phyloP scores from a whole-genome alignment of 2,329 filamentous ascomycete genomes.

The Akanthomyces muscarius region DNA sequence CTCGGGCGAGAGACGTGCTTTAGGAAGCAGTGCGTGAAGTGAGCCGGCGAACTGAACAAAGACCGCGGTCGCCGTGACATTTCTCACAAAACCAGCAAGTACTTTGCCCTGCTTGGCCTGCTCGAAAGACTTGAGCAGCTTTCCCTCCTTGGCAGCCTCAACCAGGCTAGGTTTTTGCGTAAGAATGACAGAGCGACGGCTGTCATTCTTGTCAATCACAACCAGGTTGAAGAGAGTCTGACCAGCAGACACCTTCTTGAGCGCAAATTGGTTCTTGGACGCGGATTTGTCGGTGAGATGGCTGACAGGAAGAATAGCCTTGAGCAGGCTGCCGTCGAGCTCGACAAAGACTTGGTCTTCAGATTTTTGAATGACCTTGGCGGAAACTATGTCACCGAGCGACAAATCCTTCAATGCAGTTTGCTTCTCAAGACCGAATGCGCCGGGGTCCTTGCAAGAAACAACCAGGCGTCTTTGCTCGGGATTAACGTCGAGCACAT shows the following conservation, averaged over 20 bases:
- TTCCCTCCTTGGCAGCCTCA: constrained; percentile 67
- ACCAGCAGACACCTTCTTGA: constrained; percentile 80
- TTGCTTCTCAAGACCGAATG: constrained; percentile 71
- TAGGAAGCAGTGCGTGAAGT: constrained; percentile 74
- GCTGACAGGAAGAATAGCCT: constrained; percentile 69
- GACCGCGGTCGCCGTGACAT: constrained; percentile 73
- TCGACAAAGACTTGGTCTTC: constrained; percentile 74
- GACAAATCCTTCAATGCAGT: constrained; percentile 67
- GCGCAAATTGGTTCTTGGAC: constrained; percentile 69
- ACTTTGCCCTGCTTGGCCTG: constrained; percentile 66
- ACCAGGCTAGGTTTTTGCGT: constrained; percentile 81
- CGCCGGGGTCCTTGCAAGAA: constrained; percentile 85
- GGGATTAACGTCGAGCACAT: constrained; percentile 75
- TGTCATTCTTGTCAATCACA: constrained; percentile 79
- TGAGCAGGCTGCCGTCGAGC: constrained; percentile 67
- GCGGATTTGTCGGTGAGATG: constrained; percentile 83
- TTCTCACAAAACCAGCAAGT: constrained; percentile 77
- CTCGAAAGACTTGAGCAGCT: constrained; percentile 66
- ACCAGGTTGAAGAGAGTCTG: constrained; percentile 79
- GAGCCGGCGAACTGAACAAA: constrained; percentile 86
- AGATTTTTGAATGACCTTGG: constrained; percentile 76
- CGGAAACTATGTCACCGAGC: constrained; percentile 70
- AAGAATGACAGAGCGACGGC: constrained; percentile 69
- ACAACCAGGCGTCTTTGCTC: constrained; percentile 71
- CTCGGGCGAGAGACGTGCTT: constrained; percentile 70